Conservation (phyloP, 1,139 yeast genomes). For the Geotrichum siamense region DNA sequence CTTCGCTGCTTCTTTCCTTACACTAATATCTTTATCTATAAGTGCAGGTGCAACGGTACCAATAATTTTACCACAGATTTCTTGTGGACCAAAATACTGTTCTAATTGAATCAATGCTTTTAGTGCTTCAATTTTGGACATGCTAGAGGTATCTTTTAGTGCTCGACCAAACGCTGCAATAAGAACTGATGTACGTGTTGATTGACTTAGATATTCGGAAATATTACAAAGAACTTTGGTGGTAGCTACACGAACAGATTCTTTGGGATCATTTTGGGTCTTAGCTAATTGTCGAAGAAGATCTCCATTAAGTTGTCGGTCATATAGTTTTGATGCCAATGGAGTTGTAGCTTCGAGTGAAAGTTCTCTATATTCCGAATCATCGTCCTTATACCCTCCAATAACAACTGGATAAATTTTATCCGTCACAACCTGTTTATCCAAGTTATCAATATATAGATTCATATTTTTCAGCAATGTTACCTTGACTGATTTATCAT, state of each 20-base stretch:
- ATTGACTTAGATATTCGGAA: constrained; percentile 51
- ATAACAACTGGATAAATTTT: constrained; percentile 60
- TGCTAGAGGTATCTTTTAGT: constrained; percentile 70
- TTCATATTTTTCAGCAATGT: constrained; percentile 60
- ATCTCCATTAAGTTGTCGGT: constrained; percentile 82
- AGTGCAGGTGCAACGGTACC: constrained; percentile 82
- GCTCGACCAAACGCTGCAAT: constrained; percentile 85
- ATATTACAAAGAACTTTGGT: constrained; percentile 68
- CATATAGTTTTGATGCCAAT: constrained; percentile 59
- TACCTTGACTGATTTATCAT: constrained; percentile 72
- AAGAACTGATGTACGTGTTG: constrained; percentile 46
- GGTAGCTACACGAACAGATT: constrained; percentile 82
- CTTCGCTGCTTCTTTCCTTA: constrained; percentile 62
- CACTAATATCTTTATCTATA: constrained; percentile 64
- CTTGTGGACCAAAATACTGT: constrained; percentile 62
- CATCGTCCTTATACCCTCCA: constrained; percentile 81
- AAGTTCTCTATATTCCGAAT: constrained; percentile 69
- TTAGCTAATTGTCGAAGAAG: constrained; percentile 74
- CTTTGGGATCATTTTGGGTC: constrained; percentile 76
- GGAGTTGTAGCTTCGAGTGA: constrained; percentile 65
- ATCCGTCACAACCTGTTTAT: constrained; percentile 58
- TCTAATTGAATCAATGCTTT: constrained; percentile 62
- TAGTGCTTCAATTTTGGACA: constrained; percentile 71
- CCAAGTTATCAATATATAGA: constrained; percentile 44
- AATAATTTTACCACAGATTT: constrained; percentile 73